Base-by-base conservation (phyloP, 2,329 filamentous ascomycete genomes). In the Microdochium bolleyi region DNA sequence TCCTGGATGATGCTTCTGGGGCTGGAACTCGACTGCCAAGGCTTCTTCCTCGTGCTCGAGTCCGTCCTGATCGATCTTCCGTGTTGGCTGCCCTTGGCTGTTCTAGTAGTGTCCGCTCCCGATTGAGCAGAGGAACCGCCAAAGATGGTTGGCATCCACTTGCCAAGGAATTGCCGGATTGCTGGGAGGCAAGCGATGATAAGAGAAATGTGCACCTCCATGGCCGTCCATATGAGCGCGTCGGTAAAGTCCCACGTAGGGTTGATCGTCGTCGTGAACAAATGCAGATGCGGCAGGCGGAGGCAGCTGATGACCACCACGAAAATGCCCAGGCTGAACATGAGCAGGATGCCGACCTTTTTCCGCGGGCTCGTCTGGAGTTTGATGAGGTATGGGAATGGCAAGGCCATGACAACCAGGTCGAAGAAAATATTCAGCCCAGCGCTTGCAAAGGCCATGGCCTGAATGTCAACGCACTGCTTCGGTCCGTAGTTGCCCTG, bases 141-240 rank as follows among this genome's bases (percentile, higher is more conserved):
- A 46, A 46, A 46, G 3, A 46, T 19, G 13, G 5, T 46, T 5
- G 41, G 41, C n/a, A 22, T 5, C 14, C 30, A 49, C 54, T 50
- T 46, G 41, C n/a, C 19, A 22, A 62, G 54, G 27, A 70, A 56
- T 5, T 64, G 60, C 49, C 70, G 65, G 11, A 73, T 68, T 1
- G 67, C 67, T 2, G 73, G 73, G 3, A 74, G 61, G 34, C 69
- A 73, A 27, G 67, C 67, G 22, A 73, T 67, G 32, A 75, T 65
- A 44, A 75, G 64, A n/a, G 72, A 67, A 0, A 70, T 63, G 1
- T 71, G 65, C 3, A 73, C 62, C 58, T 75, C 73, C 24, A 74
- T 57, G 2, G 70, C 71, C 2, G 68, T 70, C 73, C 72, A 75
- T 49, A 75, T 62, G n/a, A 73, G 54, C 5, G 64, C 61, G 54